phyloP scores from a whole-genome alignment of 2,329 filamentous ascomycete species.

The Hymenoscyphus fraxineus region DNA sequence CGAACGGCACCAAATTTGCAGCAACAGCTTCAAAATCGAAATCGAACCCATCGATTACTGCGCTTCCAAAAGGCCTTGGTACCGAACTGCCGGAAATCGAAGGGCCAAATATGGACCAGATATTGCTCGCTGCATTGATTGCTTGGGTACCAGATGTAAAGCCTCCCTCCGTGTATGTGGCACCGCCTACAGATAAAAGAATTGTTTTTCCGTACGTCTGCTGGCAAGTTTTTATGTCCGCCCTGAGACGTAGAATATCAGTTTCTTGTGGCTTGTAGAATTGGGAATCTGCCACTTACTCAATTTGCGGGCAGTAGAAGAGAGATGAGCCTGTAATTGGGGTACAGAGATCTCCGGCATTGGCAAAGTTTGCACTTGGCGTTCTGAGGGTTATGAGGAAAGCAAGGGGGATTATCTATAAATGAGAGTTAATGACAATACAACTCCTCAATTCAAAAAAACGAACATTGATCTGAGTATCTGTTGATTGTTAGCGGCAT shows the following conservation, averaged over 20 bases:
- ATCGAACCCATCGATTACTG: conserved; percentile 70
- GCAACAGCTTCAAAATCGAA: conserved; percentile 65
- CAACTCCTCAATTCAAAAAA: background rate
- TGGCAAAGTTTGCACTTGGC: conserved; percentile 61
- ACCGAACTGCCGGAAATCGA: conserved; percentile 39
- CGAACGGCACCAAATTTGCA: conserved; percentile 59
- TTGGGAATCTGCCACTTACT: conserved; percentile 42
- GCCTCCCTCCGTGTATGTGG: conserved; percentile 65
- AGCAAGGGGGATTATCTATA: conserved; percentile 58
- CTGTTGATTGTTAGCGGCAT: conserved; percentile 31
- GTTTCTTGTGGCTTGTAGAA: background rate
- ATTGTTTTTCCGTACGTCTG: conserved; percentile 5
- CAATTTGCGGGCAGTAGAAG: conserved; percentile 60
- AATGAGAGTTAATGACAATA: background rate
- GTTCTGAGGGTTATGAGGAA: conserved; percentile 57
- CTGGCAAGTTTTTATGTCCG: conserved; percentile 16
- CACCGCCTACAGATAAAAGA: conserved; percentile 32
- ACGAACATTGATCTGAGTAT: conserved; percentile 45
- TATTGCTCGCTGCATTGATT: conserved; percentile 51
- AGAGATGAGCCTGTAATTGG: conserved; percentile 55
- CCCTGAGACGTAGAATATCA: conserved; percentile 9
- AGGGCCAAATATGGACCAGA: conserved; percentile 72
- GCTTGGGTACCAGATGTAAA: conserved; percentile 54
- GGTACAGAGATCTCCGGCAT: conserved; percentile 58
- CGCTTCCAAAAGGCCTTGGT: conserved; percentile 63